phyloP scores from a whole-genome alignment of 164 flowering plant genomes.

The Piper longum region DNA sequence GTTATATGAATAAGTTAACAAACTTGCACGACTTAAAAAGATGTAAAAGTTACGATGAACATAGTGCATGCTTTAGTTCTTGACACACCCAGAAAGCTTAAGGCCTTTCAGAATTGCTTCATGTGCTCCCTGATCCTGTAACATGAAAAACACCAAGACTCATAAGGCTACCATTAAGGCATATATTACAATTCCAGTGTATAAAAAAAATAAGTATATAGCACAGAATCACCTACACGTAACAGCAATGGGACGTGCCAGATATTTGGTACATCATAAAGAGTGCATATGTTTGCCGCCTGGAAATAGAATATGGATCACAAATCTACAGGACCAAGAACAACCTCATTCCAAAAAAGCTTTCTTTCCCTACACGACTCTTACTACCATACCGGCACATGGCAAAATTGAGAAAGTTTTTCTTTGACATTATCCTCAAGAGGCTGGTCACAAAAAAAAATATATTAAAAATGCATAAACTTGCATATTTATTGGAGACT shows the following conservation, averaged over 20 bases:
- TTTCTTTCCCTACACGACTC: background rate
- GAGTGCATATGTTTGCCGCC: conserved; percentile 73
- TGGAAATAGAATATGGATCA: conserved; percentile 8
- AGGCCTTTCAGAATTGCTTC: conserved; percentile 75
- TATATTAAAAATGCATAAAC: background rate
- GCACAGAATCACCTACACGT: conserved; percentile 33
- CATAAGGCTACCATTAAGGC: background rate
- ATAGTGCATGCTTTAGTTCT: conserved; percentile 52
- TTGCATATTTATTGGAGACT: background rate
- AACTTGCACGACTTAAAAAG: too few relatives aligned
- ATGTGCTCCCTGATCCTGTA: conserved; percentile 90
- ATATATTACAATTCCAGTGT: background rate
- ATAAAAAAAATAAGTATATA: background rate
- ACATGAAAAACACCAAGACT: background rate
- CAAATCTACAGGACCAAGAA: background rate
- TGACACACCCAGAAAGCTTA: conserved; percentile 59
- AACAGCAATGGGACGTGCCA: conserved; percentile 95
- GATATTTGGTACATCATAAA: conserved; percentile 95
- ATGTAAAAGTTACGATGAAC: conserved; percentile 30
- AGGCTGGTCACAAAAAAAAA: conserved; percentile 46
- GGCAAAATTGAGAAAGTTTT: conserved; percentile 93
- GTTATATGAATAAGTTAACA: conserved; percentile 18
- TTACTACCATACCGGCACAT: conserved; percentile 63
- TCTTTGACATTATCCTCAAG: conserved; percentile 63
- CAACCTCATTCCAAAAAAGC: background rate